Evolutionary conservation across 1,284 basidiomycete species (phyloP), one percentile per base, ranked within the genome.

Genomic region (Cryptococcus sp.): DNA sequence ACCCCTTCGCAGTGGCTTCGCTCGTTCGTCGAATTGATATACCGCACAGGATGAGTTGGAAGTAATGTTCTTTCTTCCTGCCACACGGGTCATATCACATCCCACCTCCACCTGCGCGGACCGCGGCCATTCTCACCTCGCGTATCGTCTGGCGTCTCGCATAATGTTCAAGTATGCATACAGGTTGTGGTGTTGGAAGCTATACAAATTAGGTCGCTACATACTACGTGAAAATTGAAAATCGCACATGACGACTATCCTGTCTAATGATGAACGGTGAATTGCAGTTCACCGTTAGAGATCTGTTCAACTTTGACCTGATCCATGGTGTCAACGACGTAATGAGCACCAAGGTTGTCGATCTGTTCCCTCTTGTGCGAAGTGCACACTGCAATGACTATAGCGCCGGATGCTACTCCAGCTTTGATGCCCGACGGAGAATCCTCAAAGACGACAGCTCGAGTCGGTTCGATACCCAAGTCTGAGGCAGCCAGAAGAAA

Each of bases 401-500:
- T 88, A 16, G 87, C 88, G 44, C 88, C 88, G 38, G 85, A 84
- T 0, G 87, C 87, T 42, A 88, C 85, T 53, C 87, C 88, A 1
- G 88, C 87, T 44, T 82, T 82, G 73, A 90, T 89, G 42, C 88
- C 88, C 20, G 83, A 86, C 0, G 87, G 88, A 40, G 86, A 88
- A 75, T 88, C 88, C 71, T 89, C 88, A 64, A 89, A 88, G 54
- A 90, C 87, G 63, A 89, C 83, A 81, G 78, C 78, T 50, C 64
- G 60, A 35, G 72, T 74, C 44, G 75, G 68, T 51, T 78, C 73
- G 60, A 76, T 88, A 1, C 88, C 88, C 56, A 90, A 84, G 72
- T 87, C 86, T 64, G 85, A 76, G 5, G 88, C 88, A 5, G 88
- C 88, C 56, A 89, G 84, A 59, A 89, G 81, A 83, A 89, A 89